Conservation (phyloP, 768 basidiomycete genomes). For the Royoungia palumana region DNA sequence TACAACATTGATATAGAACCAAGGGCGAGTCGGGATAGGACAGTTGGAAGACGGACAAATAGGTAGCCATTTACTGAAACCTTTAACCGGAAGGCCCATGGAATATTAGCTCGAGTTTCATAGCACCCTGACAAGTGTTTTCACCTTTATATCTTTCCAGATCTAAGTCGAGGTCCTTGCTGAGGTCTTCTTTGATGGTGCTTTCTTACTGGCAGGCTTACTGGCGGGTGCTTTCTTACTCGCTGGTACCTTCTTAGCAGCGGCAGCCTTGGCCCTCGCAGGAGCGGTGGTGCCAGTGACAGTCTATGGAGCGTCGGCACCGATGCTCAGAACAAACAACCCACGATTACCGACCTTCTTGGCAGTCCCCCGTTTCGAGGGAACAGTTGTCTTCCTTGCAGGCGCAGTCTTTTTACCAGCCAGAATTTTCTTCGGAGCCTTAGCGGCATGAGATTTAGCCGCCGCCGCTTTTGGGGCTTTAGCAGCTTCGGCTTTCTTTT, state of each 20-base stretch:
- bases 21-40: slow-evolving; percentile 9
- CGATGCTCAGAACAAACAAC: not conserved
- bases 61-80: not conserved
- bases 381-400: slow-evolving; percentile 38
- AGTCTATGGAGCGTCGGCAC: slow-evolving; percentile 35
- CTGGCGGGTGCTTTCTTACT: slow-evolving; percentile 24
- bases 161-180: slow-evolving; percentile 17
- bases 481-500: slow-evolving; percentile 33
- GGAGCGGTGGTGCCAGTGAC: slow-evolving; percentile 48
- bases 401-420: slow-evolving; percentile 32
- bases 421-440: slow-evolving; percentile 33
- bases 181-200: slow-evolving; percentile 16
- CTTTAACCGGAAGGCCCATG: not conserved
- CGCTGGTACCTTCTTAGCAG: slow-evolving; percentile 33
- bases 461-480: slow-evolving; percentile 26
- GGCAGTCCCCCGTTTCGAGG: slow-evolving; percentile 49
- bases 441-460: slow-evolving; percentile 14
- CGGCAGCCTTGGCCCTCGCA: slow-evolving; percentile 30
- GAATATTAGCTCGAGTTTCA: not conserved
- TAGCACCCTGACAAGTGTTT: not conserved
- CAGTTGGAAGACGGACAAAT: not conserved
- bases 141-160: slow-evolving; percentile 6
- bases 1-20: slow-evolving; percentile 23
- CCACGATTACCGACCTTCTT: slow-evolving; percentile 53
- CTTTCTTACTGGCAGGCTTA: slow-evolving; percentile 29